Percentiles rank a stretch among this genome's conserved stretches.
Evolutionary conservation across 495 filamentous ascomycete genomes (phyloP).

Genomic region (Articulospora tetracladia): DNA sequence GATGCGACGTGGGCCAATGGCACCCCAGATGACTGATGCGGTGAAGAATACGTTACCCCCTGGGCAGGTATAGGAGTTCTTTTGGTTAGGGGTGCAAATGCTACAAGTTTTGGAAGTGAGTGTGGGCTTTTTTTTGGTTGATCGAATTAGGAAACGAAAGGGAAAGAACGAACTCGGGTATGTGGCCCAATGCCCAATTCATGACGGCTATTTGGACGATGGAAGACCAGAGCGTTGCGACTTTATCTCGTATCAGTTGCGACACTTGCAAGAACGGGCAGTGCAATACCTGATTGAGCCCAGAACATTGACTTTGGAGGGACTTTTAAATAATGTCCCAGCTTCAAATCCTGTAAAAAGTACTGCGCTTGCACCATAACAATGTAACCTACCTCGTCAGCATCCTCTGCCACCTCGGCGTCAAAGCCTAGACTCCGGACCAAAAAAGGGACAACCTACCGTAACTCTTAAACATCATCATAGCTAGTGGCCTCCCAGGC

Average conservation of each 20-base stretch:
- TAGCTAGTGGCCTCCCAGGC: slow-evolving; percentile 58
- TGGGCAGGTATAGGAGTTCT: slow-evolving; percentile 63
- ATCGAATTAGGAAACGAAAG: not conserved
- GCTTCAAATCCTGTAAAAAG: slow-evolving; percentile 51
- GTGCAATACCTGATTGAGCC: slow-evolving; percentile 60
- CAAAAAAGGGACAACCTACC: slow-evolving; percentile 28
- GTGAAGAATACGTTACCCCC: slow-evolving; percentile 65
- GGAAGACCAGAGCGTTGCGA: slow-evolving; percentile 60
- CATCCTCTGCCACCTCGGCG: slow-evolving; percentile 24
- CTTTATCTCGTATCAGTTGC: not conserved
- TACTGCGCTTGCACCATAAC: slow-evolving; percentile 57
- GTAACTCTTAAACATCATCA: slow-evolving; percentile 67
- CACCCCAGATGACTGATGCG: slow-evolving; percentile 66
- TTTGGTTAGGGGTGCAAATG: slow-evolving; percentile 55
- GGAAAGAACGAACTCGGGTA: slow-evolving; percentile 37
- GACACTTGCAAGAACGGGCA: slow-evolving; percentile 43
- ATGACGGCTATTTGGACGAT: slow-evolving; percentile 63
- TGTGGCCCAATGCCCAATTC: slow-evolving; percentile 59
- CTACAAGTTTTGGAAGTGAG: slow-evolving; percentile 15
- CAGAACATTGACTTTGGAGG: slow-evolving; percentile 54
- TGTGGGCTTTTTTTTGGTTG: not conserved
- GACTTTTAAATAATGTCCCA: slow-evolving; percentile 65
- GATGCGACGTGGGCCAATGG: slow-evolving; percentile 60
- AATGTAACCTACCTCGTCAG: slow-evolving; percentile 45
- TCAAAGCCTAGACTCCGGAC: not conserved